Base-by-base conservation (phyloP, 805 yeast species). In the Kuraishia piskuri region DNA sequence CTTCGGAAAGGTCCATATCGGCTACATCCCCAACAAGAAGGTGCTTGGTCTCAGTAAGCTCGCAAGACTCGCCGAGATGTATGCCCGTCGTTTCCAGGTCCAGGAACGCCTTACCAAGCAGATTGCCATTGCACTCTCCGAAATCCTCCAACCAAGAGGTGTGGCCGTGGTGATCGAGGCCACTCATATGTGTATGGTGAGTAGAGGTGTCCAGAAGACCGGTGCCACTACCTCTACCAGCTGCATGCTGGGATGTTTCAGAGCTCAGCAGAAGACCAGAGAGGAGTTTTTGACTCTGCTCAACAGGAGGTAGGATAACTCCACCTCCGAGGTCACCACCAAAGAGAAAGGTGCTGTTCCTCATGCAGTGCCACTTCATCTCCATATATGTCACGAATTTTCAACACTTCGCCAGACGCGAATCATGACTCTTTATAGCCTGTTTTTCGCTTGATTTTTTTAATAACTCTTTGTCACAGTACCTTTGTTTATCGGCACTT, bases 141-240 rank as follows among this genome's bases (percentile, higher is more conserved):
- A 90, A 64, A 88, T 91, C 55, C 76, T 94, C 63, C 85, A 87
- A 63, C 99, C 99, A 19, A 80, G 91, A 63, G 99, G 99, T 57
- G 99, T 94, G 8, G 99, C 98, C 1, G 99, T 94, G 46, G 98
- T 94, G 24, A 90, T 94, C 63, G 99, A 94, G 70, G 97, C 97
- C 20, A 82, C 92, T 1, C 99, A 94, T 67, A 94, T 94, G 99
- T 94, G 99, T 69, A 94, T 94, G 99, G 98, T 92, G 24, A 89
- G 96, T 68, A 81, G 99, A 66, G 99, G 99, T 54, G 89, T 94
- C 24, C 97, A 94, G 69, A 94, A 94, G 70, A 83, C 96, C 0
- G 97, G 98, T 1, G 87, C 96, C 20, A 79, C 88, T 20, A 94
- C 99, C 1, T 84, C 90, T 36, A 94, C 99, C 20, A 88, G 96